Evolutionary conservation across 495 filamentous ascomycete species (phyloP).

Genomic region (Daldinia caldariorum): DNA sequence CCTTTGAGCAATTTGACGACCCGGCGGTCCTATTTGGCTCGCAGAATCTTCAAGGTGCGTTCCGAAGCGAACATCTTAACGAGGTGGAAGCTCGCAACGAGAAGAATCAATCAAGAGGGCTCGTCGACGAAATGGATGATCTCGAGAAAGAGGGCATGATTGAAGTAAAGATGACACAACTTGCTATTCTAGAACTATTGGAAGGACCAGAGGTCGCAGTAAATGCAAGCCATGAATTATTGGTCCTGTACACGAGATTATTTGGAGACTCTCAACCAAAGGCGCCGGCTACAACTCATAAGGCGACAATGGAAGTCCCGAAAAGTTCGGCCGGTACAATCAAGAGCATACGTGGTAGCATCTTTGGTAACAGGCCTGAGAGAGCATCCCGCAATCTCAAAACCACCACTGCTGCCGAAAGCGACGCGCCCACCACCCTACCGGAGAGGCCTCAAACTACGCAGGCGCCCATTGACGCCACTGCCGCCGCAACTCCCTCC

Average conservation of each 20-base stretch:
- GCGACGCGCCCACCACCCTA: conserved; percentile 44
- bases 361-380: conserved; percentile 69
- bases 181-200: conserved; percentile 81
- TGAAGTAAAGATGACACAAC: conserved; percentile 92
- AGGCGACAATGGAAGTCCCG: conserved; percentile 61
- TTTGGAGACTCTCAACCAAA: conserved; percentile 68
- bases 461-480: conserved; percentile 50
- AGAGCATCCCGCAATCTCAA: conserved; percentile 45
- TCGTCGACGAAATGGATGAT: conserved; percentile 77
- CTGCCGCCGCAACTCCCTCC: conserved; percentile 36
- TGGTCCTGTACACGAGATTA: conserved; percentile 80
- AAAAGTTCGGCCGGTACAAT: conserved; percentile 76
- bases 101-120: conserved; percentile 54
- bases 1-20: conserved; percentile 83
- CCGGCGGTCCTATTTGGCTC: conserved; percentile 66
- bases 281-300: conserved; percentile 45
- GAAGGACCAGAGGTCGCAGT: conserved; percentile 86
- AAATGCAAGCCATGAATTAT: conserved; percentile 81
- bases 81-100: conserved; percentile 53
- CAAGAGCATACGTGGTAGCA: conserved; percentile 77
- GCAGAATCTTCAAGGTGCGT: conserved; percentile 54
- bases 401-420: conserved; percentile 44
- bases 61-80: conserved; percentile 65
- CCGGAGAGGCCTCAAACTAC: conserved; percentile 57
- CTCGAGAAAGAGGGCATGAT: conserved; percentile 84